Evolutionary conservation across 2,329 filamentous ascomycete genomes (phyloP), one percentile per base, ranked within the genome.

Genomic region (Cercospora janseana): DNA sequence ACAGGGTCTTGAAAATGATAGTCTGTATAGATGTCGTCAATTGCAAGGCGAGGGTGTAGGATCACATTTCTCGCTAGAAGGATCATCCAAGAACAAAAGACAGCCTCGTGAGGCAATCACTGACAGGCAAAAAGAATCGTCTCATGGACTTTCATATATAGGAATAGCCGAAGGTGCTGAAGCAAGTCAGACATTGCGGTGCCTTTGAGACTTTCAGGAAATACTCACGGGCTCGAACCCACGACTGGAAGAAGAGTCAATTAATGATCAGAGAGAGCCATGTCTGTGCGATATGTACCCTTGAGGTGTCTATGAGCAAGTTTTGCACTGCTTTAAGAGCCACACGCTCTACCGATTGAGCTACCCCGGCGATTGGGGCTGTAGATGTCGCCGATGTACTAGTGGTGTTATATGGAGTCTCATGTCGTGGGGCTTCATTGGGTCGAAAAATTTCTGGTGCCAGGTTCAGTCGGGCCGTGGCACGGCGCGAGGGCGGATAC

Each of bases 331-430:
- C 20, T 23, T 40, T 59, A 59, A 60, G 56, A 60, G 58, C 58
- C 58, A 60, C 56, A 60, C 71, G 71, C 72, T 74, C 72, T 74
- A 70, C 71, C 72, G 70, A 75, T 75, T 75, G 72, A 75, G 72
- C 72, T 75, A 74, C 70, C 71, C 72, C 66, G 71, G 72, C 72
- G 57, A 37, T 40, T 24, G 35, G 21, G 35, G 35, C 35, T 40
- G 21, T 40, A n/a, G 35, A 40, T 40, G 35, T 40, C 12, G 20
- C 16, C n/a, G 21, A 5, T 20, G 20, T 15, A 40, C 26, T 6
- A 13, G 15, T 9, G 2, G 16, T 6, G 6, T 12, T 15, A 16
- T 40, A 23, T 40, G 35, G 26, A 4, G n/a, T 20, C 26, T 7
- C 21, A 26, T 5, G 23, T 20, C 12, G 35, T 24, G 15, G 12